phyloP scores from a whole-genome alignment of 2,329 filamentous ascomycete genomes.

The Claviceps sp. region DNA sequence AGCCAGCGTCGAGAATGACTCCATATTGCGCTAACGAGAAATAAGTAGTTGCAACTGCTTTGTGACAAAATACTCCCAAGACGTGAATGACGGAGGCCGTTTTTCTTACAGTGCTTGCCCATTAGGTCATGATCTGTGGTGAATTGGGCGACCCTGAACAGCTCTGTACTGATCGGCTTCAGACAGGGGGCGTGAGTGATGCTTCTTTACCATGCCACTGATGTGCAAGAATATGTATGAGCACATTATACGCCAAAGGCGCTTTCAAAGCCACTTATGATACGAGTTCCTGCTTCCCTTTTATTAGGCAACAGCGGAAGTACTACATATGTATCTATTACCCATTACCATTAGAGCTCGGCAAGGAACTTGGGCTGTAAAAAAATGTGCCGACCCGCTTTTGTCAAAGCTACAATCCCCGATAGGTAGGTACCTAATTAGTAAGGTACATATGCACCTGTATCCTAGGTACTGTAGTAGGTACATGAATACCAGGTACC shows the following conservation, averaged over 20 bases:
- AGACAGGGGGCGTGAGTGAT: neutral
- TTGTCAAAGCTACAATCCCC: too few species aligned
- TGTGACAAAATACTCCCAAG: neutral
- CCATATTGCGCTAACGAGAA: conserved; percentile 54
- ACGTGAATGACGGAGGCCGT: neutral
- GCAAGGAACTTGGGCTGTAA: too few species aligned
- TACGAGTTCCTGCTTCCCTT: too few species aligned
- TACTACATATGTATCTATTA: too few species aligned
- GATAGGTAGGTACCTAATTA: too few species aligned
- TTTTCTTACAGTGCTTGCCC: conserved; percentile 17
- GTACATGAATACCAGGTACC: too few species aligned
- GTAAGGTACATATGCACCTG: too few species aligned
- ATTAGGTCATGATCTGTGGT: conserved; percentile 8
- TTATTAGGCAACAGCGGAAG: too few species aligned
- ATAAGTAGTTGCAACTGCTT: neutral
- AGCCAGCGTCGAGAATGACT: conserved; percentile 93
- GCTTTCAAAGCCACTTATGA: neutral
- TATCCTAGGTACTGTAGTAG: too few species aligned
- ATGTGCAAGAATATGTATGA: neutral
- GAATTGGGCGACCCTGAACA: neutral
- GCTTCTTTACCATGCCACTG: neutral
- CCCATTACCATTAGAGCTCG: too few species aligned
- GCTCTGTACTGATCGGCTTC: neutral
- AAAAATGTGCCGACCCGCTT: too few species aligned
- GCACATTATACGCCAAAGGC: neutral